phyloP scores from a whole-genome alignment of 2,329 filamentous ascomycete species.

The Stagonosporopsis vannaccii region DNA sequence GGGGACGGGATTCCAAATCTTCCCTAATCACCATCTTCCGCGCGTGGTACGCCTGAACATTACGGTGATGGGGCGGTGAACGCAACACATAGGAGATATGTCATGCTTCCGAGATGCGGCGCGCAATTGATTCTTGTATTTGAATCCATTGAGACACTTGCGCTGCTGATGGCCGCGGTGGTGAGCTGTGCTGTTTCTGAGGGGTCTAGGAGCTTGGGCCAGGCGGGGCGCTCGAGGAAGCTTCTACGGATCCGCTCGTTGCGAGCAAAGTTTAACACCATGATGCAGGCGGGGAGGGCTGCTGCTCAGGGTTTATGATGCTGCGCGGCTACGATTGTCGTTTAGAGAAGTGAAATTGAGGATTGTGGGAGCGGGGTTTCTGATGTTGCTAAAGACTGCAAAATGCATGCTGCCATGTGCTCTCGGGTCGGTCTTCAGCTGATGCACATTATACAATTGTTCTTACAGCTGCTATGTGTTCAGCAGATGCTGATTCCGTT shows the following conservation, averaged over 20 bases:
- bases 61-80: background rate
- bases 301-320: background rate
- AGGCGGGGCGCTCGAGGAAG: conserved; percentile 1
- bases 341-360: background rate
- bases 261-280: background rate
- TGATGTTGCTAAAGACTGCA: background rate
- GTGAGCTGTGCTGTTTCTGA: background rate
- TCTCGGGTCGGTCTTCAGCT: too few species aligned
- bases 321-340: background rate
- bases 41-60: background rate
- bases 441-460: too few species aligned
- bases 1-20: conserved; percentile 13
- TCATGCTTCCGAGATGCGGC: background rate
- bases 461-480: too few species aligned
- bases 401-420: background rate
- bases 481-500: too few species aligned
- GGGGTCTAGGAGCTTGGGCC: conserved; percentile 1
- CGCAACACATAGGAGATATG: background rate
- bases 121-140: background rate
- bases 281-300: background rate
- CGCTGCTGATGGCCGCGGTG: background rate
- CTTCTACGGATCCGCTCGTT: background rate
- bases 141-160: background rate
- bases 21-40: background rate
- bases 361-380: background rate